Conservation (phyloP, 768 basidiomycete species). For the Boletus insuetus region DNA sequence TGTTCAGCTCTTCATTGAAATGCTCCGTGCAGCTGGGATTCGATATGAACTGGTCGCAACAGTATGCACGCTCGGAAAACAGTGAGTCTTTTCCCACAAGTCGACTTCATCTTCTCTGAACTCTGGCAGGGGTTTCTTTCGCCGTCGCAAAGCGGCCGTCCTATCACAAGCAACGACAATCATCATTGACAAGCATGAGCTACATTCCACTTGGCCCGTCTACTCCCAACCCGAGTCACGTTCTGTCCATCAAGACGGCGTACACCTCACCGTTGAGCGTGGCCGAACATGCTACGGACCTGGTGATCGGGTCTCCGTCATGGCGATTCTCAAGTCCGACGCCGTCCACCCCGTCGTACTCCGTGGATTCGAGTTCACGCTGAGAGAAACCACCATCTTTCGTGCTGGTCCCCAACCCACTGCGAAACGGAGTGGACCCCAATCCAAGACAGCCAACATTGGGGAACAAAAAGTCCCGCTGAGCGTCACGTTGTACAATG, state of each 20-base stretch:
- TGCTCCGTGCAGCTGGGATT: slow-evolving; percentile 64
- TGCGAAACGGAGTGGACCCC: slow-evolving; percentile 56
- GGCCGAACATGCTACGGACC: slow-evolving; percentile 81
- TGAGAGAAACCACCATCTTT: slow-evolving; percentile 77
- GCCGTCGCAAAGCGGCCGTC: slow-evolving; percentile 70
- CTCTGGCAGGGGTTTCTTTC: slow-evolving; percentile 61
- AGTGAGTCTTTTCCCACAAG: slow-evolving; percentile 40
- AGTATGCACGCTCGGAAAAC: slow-evolving; percentile 83
- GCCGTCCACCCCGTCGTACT: slow-evolving; percentile 65
- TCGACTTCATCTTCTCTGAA: neutral
- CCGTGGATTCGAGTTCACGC: slow-evolving; percentile 78
- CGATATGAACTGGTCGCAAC: slow-evolving; percentile 89
- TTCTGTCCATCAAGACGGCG: slow-evolving; percentile 60
- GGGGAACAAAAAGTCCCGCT: slow-evolving; percentile 71
- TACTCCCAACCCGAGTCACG: slow-evolving; percentile 78
- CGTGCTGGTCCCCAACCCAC: slow-evolving; percentile 54
- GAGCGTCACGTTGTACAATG: slow-evolving; percentile 72
- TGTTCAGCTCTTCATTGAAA: neutral
- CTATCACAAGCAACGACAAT: slow-evolving; percentile 67
- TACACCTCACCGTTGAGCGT: slow-evolving; percentile 75
- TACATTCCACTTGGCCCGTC: slow-evolving; percentile 92
- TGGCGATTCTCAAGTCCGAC: slow-evolving; percentile 72
- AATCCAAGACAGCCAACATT: slow-evolving; percentile 51
- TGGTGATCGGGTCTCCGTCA: slow-evolving; percentile 73
- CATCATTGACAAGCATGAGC: slow-evolving; percentile 89